These are phyloP conservation scores for Nakaseomyces delphensis DNA, from an alignment of 1,139 yeast genomes.

Conservation along the genomic window DNA sequence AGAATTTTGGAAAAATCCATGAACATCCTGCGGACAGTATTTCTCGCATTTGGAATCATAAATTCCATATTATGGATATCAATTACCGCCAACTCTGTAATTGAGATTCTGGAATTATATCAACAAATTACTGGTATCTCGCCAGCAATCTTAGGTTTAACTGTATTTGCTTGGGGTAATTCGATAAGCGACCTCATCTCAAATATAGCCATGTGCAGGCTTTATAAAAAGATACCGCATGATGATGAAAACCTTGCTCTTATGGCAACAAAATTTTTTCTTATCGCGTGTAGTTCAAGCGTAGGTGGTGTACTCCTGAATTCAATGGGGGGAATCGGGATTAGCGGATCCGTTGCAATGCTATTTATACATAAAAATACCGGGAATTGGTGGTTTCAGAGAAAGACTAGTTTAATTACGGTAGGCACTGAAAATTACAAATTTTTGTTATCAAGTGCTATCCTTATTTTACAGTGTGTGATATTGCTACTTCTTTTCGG, in stretches of 20 bases:
- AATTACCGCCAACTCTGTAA: constrained; percentile 47
- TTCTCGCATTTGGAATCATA: constrained; percentile 55
- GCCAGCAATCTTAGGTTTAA: constrained; percentile 78
- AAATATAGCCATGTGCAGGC: constrained; percentile 49
- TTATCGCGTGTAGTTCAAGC: constrained; percentile 31
- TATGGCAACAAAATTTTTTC: constrained; percentile 27
- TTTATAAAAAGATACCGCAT: constrained; percentile 25
- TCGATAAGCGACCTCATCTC: constrained; percentile 89
- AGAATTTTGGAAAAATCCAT: constrained; percentile 16
- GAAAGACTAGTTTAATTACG: constrained; percentile 18
- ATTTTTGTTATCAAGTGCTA: constrained; percentile 21
- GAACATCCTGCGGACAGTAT: constrained; percentile 12
- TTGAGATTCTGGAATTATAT: constrained; percentile 47
- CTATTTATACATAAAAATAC: constrained; percentile 17
- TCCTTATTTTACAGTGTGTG: constrained; percentile 19
- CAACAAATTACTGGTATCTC: constrained; percentile 35
- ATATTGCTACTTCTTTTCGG: constrained; percentile 17
- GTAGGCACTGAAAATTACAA: constrained; percentile 15
- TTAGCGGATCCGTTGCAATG: constrained; percentile 31
- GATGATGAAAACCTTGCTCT: constrained; percentile 9
- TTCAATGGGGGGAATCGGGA: constrained; percentile 31
- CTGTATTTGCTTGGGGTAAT: constrained; percentile 87
- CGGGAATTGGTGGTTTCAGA: constrained; percentile 21
- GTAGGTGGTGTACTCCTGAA: constrained; percentile 31
- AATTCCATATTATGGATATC: constrained; percentile 63